Percentiles rank a stretch among this genome's conserved stretches.
phyloP scores from a whole-genome alignment of 192 early-diverging fungal genomes.

The Rhizoclosmatium sp. region DNA sequence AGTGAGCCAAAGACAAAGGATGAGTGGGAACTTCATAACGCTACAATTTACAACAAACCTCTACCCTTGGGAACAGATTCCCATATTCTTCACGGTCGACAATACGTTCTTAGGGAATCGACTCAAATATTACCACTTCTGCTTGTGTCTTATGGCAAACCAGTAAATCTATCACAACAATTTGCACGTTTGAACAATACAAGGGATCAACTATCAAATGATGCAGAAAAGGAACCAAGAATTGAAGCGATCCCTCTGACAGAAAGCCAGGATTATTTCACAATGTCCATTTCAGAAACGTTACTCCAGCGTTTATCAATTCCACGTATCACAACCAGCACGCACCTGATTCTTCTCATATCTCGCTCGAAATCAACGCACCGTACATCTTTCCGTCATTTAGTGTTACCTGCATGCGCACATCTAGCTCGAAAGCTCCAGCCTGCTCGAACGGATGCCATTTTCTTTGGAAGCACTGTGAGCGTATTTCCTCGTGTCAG shows the following conservation, averaged over 20 bases:
- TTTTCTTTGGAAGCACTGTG: constrained; percentile 15
- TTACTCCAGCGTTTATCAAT: neutral
- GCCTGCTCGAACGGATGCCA: constrained; percentile 1
- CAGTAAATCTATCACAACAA: neutral
- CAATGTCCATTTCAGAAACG: too few relatives aligned
- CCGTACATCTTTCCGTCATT: neutral
- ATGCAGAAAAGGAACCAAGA: too few relatives aligned
- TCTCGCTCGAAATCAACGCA: constrained; percentile 4
- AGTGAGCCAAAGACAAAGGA: too few relatives aligned
- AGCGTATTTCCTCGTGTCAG: neutral
- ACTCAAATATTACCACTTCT: too few relatives aligned
- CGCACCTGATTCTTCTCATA: constrained; percentile 14
- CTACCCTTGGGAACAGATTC: neutral
- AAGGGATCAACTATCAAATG: too few relatives aligned
- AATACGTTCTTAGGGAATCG: neutral
- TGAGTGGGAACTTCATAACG: too few relatives aligned
- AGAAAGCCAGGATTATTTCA: too few relatives aligned
- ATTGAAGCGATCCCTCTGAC: too few relatives aligned
- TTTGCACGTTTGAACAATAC: neutral
- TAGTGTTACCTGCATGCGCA: constrained; percentile 5
- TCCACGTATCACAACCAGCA: neutral
- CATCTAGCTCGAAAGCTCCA: neutral
- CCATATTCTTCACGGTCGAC: neutral
- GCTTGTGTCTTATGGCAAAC: neutral
- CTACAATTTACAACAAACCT: too few relatives aligned